Evolutionary conservation across 805 yeast genomes (phyloP), one percentile per base, ranked within the genome.

Genomic region (Suhomyces canberraensis): DNA sequence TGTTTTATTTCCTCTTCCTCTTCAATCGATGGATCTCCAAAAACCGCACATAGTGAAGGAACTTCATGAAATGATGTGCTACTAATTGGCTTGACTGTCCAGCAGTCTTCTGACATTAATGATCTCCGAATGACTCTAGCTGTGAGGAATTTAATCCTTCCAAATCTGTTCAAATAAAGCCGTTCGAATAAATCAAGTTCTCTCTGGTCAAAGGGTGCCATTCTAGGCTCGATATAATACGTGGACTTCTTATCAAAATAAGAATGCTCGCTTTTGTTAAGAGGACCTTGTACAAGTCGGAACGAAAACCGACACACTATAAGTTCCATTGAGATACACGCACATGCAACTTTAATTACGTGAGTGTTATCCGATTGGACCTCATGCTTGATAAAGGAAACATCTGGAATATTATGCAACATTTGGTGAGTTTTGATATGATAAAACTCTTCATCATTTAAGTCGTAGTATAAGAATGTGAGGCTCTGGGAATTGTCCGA

Each of bases 401-500:
- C 72, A 37, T 69, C 76, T 4, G 60, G 88, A 8, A 81, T 66
- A 47, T 82, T 81, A 46, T 78, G 80, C 6, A 66, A 48, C 13
- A 81, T 41, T 29, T 63, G 65, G 26, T 67, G 72, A 1, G 77
- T 56, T 22, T 54, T 60, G 3, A 65, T 54, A 28, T 52, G 60
- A 36, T 54, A 56, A 34, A 64, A 64, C 17, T 47, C 34, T 3
- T 45, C 40, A 33, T 56, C 62, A 29, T 4, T 41, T 16, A 30
- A 35, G 37, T 60, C 56, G 37, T 61, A 59, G 33, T 63, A 60
- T 36, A 75, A 64, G 4, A 76, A 40, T 0, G 73, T 61, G 2
- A 78, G 56, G 4, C 57, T 52, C 36, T 69, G 75, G 3, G 76
- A 64, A 46, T 81, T 81, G 43, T 79, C 84, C 0, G 84, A 72